Evolutionary conservation across 2,329 filamentous ascomycete species (phyloP), one percentile per base, ranked within the genome.

Genomic region (Colletotrichum viniferum): DNA sequence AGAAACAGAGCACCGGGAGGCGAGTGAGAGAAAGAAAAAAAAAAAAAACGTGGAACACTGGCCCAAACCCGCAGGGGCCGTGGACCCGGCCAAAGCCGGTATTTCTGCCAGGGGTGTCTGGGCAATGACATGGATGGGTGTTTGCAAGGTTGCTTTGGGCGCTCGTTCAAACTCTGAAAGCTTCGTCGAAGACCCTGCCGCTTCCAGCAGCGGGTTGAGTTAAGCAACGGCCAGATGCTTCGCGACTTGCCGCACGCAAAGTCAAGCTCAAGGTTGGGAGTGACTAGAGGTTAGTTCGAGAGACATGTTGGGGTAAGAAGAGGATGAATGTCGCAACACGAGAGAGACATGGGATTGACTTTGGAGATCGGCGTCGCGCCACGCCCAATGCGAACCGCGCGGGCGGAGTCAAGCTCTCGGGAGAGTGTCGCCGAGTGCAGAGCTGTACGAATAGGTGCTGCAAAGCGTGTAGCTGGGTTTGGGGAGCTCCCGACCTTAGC

Each of bases 31-130:
- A 26, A 58, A 7, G n/a, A 38, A 12, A 60, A 12, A 60, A 36
- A 3, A 32, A 12, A 62, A 65, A 68, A 73, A 64, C 69, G 69
- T 73, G 63, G 69, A 65, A 73, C 62, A 48, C 16, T 18, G 62
- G 38, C 52, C 60, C 63, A 26, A 73, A 28, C 28, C 26, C 36
- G 26, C 43, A 64, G 21, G 55, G n/a, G 60, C 72, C 38, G 30
- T 56, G 58, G 58, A 32, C 72, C 69, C 68, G 62, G 72, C 68
- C 24, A 72, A 56, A 62, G 68, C 72, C 69, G 62, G n/a, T 28
- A 62, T 67, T 72, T 71, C 28, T 66, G 38, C 26, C 72, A 61
- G 68, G 60, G 72, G 61, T 62, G 52, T 62, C 48, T 64, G 32
- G 55, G 48, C n/a, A 52, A 14, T 64, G 34, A 43, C 34, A 64